A percentile compares a stretch with the other conserved stretches of the same genome.
These are phyloP conservation scores for Arthromyces matolae DNA, from an alignment of 768 basidiomycete genomes.

Conservation along the genomic window DNA sequence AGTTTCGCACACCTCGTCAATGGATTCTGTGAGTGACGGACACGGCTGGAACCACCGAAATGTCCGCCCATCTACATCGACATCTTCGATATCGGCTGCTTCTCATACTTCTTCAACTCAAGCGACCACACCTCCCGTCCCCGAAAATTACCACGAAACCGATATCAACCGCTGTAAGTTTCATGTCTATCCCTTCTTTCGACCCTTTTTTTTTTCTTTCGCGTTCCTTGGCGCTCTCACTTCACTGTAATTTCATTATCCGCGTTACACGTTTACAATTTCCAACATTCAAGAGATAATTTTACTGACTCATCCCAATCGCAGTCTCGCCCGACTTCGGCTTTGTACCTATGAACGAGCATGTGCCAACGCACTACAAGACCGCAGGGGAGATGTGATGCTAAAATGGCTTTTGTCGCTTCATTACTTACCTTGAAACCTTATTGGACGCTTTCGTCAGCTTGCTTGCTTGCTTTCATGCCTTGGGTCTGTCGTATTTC, in stretches of 20 bases:
- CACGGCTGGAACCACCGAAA: constrained; percentile 48
- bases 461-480: constrained; percentile 12
- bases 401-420: constrained; percentile 13
- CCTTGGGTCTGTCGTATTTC: constrained; percentile 9
- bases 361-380: constrained; percentile 64
- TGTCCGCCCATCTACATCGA: constrained; percentile 71
- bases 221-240: no score
- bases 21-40: constrained; percentile 44
- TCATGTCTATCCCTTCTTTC: neutral
- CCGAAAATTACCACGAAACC: constrained; percentile 65
- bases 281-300: no score
- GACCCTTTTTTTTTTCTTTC: constrained; percentile 13
- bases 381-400: constrained; percentile 46
- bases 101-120: constrained; percentile 76
- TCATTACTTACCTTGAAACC: constrained; percentile 12
- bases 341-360: constrained; percentile 79
- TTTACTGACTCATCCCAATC: constrained; percentile 47
- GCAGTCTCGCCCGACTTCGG: constrained; percentile 84
- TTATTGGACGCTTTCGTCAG: constrained; percentile 17
- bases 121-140: constrained; percentile 77
- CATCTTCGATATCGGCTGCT: constrained; percentile 73
- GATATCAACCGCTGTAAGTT: constrained; percentile 84
- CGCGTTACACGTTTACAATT: no score
- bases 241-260: no score
- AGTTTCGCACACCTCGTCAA: constrained; percentile 40